Evolutionary conservation across 257 asterid species (phyloP).

Genomic region (Petunia secreta): DNA sequence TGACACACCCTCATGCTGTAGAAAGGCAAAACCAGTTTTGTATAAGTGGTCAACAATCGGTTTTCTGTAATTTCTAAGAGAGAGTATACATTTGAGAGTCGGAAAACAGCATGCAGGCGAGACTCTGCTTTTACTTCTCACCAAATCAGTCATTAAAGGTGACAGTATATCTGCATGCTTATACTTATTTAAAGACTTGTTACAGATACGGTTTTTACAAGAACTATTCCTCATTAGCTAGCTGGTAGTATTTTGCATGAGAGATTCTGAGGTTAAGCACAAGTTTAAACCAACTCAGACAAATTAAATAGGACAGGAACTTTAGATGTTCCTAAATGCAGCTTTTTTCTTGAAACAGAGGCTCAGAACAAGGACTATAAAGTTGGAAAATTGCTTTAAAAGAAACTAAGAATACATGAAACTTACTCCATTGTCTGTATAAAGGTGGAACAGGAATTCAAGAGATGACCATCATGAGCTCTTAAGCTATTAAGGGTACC

Average conservation of each 20-base stretch:
- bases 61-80: not conserved
- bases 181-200: not conserved
- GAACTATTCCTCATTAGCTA: not conserved
- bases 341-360: slow-evolving; percentile 2
- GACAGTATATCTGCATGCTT: not conserved
- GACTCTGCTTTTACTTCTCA: not conserved
- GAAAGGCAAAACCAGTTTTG: slow-evolving; percentile 13
- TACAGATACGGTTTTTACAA: not conserved
- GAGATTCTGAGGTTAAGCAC: not conserved
- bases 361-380: slow-evolving; percentile 10
- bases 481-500: slow-evolving; percentile 82
- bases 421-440: slow-evolving; percentile 79
- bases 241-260: not conserved
- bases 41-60: not conserved
- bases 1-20: slow-evolving; percentile 85
- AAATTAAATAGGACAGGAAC: not conserved
- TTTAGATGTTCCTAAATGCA: slow-evolving; percentile 2
- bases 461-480: slow-evolving; percentile 45
- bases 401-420: not conserved
- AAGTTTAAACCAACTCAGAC: not conserved
- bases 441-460: slow-evolving; percentile 79
- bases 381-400: slow-evolving; percentile 1
- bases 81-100: not conserved
- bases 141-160: not conserved
- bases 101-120: not conserved